phyloP scores from a whole-genome alignment of 208 protist species.

The Trypanosoma theileri region DNA sequence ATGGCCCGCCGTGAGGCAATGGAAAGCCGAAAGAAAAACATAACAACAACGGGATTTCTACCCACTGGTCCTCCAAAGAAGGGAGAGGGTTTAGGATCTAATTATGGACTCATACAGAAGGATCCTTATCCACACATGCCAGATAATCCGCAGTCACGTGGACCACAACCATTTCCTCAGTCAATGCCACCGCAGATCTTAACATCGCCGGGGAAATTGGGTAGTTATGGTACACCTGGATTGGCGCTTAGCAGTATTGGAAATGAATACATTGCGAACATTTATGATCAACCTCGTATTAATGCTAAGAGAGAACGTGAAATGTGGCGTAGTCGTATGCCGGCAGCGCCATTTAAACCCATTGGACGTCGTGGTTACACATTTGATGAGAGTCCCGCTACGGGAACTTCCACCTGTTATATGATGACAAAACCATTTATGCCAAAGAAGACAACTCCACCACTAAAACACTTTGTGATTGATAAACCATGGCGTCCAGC shows the following conservation, averaged over 20 bases:
- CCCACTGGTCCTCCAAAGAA: conserved; percentile 48
- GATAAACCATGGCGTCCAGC: conserved; percentile 73
- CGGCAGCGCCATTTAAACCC: conserved; percentile 64
- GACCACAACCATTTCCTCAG: conserved; percentile 32
- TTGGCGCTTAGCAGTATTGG: conserved; percentile 55
- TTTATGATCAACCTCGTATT: conserved; percentile 76
- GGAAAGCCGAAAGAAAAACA: conserved; percentile 63
- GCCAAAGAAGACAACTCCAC: conserved; percentile 42
- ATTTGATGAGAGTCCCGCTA: conserved; percentile 77
- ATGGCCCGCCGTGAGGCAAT: conserved; percentile 47
- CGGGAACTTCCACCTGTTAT: conserved; percentile 75
- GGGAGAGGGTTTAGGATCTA: conserved; percentile 71
- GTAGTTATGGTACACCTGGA: conserved; percentile 67
- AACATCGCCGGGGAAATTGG: conserved; percentile 71
- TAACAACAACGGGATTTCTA: conserved; percentile 81
- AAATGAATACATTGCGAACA: conserved; percentile 79
- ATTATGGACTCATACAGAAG: conserved; percentile 79
- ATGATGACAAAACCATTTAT: conserved; percentile 76
- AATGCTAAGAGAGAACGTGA: conserved; percentile 57
- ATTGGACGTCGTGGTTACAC: conserved; percentile 71
- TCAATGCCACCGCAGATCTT: conserved; percentile 66
- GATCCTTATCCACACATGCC: conserved; percentile 62
- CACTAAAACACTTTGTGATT: conserved; percentile 55
- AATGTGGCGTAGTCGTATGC: conserved; percentile 60
- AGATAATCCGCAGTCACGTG: conserved; percentile 43